phyloP scores from a whole-genome alignment of 805 yeast genomes.

The Candida silvicultrix region DNA sequence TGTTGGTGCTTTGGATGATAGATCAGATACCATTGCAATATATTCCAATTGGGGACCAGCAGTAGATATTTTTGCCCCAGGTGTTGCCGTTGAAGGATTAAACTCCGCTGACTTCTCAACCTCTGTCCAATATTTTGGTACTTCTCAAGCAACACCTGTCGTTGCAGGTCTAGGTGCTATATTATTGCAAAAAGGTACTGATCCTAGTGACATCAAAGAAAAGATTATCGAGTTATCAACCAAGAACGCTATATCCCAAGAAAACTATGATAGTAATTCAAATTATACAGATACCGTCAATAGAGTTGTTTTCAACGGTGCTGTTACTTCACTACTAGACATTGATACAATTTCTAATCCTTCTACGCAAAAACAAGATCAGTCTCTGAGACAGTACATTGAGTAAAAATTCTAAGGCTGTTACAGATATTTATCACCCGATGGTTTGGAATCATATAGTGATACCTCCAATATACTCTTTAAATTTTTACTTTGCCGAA shows the following conservation, averaged over 20 bases:
- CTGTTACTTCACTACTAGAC: background rate
- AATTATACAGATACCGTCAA: slow-evolving; percentile 46
- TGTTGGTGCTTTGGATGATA: slow-evolving; percentile 80
- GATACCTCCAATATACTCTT: no score
- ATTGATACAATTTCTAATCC: background rate
- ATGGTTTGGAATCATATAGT: no score
- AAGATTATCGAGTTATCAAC: slow-evolving; percentile 37
- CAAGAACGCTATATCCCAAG: slow-evolving; percentile 23
- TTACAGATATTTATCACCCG: no score
- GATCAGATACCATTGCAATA: slow-evolving; percentile 55
- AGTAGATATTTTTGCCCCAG: slow-evolving; percentile 76
- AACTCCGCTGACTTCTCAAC: slow-evolving; percentile 22
- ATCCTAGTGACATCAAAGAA: slow-evolving; percentile 24
- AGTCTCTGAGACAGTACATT: no score
- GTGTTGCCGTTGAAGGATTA: slow-evolving; percentile 54
- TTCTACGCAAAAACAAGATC: background rate
- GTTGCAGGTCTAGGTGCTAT: slow-evolving; percentile 55
- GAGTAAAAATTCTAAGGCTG: no score
- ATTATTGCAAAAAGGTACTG: slow-evolving; percentile 36
- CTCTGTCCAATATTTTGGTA: slow-evolving; percentile 45
- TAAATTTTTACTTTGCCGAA: no score
- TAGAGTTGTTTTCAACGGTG: slow-evolving; percentile 34
- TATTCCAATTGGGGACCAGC: slow-evolving; percentile 85
- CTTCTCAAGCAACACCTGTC: slow-evolving; percentile 70
- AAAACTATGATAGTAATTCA: slow-evolving; percentile 27